Evolutionary conservation across 768 basidiomycete genomes (phyloP), one percentile per base, ranked within the genome.

Genomic region (Lyophyllum shimeji): DNA sequence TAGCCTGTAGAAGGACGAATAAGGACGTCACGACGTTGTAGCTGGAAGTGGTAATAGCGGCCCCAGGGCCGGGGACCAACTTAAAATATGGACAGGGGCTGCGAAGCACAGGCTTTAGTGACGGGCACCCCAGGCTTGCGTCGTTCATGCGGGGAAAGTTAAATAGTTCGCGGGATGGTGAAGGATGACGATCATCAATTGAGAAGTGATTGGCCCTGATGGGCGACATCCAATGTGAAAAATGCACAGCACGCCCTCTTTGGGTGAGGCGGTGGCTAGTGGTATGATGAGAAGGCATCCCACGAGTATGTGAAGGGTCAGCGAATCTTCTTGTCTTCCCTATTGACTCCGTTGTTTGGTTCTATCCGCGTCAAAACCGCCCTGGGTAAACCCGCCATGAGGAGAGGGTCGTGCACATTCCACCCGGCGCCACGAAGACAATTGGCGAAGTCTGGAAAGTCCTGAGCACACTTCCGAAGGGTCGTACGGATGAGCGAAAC

Each of bases 351-450:
- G 31, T 17, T 48, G 6, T 27, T 46, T n/a, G 46, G 29, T 25
- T 59, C 55, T 17, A 66, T 55, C 3, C 50, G 44, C 27, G 62
- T 62, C 33, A 75, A 50, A 46, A 74, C 64, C 21, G 65, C 64
- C 52, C 61, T 67, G 11, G 74, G 71, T 13, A 66, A 57, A 7
- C 72, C 72, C 25, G 67, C 62, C 63, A 72, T 56, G 18, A 75
- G 56, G 18, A 66, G 61, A 20, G 57, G 60, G 9, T 74, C 79
- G 12, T 60, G 63, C 25, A 66, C 70, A 57, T 74, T 71, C 79
- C 80, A 81, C 15, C 76, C 76, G 11, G 61, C 69, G 37, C 50
- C 34, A n/a, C 57, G 58, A 60, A 75, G 44, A 17, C 56, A 50
- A 17, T 61, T 44, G 7, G 70, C 23, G 53, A 74, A 76, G 1